Evolutionary conservation across 352 stramenopile genomes (phyloP), one percentile per base, ranked within the genome.

Genomic region (Phytophthora cryptogea): DNA sequence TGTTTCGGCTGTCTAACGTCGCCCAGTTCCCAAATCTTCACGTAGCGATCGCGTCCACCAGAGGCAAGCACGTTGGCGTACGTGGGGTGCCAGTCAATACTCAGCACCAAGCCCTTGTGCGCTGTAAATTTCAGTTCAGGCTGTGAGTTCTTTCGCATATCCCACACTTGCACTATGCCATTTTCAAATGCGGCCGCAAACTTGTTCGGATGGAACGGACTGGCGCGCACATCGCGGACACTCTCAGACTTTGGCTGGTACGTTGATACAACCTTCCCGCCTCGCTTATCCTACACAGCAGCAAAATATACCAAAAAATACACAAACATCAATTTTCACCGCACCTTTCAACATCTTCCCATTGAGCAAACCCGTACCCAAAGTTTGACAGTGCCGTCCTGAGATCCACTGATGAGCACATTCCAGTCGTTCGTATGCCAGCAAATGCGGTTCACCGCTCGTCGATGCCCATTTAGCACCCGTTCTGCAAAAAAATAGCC

Each of bases 131-230:
- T 93, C 41, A 92, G 52, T 58, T 92, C 81, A 8, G 85, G 85
- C 47, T 94, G 83, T 8, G 70, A 59, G 46, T 90, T 90, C 67
- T 93, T 91, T 41, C 84, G 83, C 35, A 92, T 83, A 68, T 95
- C 86, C 86, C 86, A 95, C 43, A 95, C 84, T 54, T 95, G 84
- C 6, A 94, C 79, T 32, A 89, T 92, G 7, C 87, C 87, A 32
- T 93, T 95, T 44, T 95, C 87, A 58, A 95, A 95, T 0, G 85
- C 85, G 26, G 80, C 87, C 11, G 87, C 87, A 35, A 95, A 95
- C 11, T 80, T 77, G 37, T 88, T 89, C 3, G 84, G 55, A 35
- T 92, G 81, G 57, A 90, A 91, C 8, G 69, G 73, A 61, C 76
- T 92, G 16, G 89, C 72, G 8, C 86, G 82, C 5, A 95, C 85